phyloP scores from a whole-genome alignment of 257 asterid species.

The Nicotiana benthamiana region DNA sequence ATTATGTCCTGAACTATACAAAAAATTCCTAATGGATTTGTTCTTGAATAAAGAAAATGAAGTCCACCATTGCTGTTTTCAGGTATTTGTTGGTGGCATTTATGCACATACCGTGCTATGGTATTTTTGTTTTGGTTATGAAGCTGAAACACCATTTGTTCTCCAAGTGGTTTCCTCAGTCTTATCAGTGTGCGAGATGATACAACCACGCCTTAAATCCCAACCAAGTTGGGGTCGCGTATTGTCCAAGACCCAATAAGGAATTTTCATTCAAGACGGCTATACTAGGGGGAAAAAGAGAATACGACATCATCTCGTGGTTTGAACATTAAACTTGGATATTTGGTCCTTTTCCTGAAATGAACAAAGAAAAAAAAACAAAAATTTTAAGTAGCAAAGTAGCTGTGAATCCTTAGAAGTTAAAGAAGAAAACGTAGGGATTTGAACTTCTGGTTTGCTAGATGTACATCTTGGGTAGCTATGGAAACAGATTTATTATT shows the following conservation, averaged over 20 bases:
- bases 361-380: neutral
- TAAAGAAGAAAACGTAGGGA: neutral
- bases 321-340: neutral
- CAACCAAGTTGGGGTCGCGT: neutral
- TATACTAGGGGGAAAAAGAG: neutral
- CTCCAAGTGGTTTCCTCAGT: conserved; percentile 69
- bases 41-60: neutral
- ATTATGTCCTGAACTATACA: neutral
- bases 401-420: neutral
- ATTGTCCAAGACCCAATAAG: neutral
- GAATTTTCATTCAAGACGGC: neutral
- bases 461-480: neutral
- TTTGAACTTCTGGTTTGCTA: neutral
- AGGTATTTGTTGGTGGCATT: conserved; percentile 88
- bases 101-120: conserved; percentile 88
- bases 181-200: conserved; percentile 37
- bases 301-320: neutral
- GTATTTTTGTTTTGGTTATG: conserved; percentile 57
- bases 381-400: neutral
- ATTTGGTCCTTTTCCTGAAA: neutral
- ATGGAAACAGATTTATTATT: neutral
- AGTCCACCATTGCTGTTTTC: neutral
- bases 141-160: conserved; percentile 62
- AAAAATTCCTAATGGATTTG: neutral
- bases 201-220: neutral